Percentiles rank a stretch among this genome's conserved stretches.
These are phyloP conservation scores for Closterium sp. DNA, from an alignment of 139 green algal species.

Conservation along the genomic window DNA sequence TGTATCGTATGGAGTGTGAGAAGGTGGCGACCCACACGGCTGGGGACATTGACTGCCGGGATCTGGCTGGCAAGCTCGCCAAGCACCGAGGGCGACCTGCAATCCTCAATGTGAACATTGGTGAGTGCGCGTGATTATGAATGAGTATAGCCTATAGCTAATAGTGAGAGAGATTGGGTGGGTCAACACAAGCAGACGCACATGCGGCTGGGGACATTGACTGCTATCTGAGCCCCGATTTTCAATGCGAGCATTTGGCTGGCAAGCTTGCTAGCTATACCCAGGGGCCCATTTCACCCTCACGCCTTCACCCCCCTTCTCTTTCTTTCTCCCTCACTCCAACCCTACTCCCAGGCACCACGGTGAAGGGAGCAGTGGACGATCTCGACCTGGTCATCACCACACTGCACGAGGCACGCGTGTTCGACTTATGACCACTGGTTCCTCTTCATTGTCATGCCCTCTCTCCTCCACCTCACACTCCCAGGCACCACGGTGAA, in stretches of 20 bases:
- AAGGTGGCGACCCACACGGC: conserved; percentile 74
- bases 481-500: conserved; percentile 82
- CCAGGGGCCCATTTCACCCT: too few species aligned
- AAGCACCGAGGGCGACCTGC: conserved; percentile 74
- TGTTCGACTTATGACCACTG: conserved; percentile 44
- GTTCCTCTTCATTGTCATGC: neutral
- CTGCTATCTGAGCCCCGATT: too few species aligned
- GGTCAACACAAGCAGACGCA: too few species aligned
- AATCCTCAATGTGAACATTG: conserved; percentile 97
- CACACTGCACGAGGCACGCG: neutral
- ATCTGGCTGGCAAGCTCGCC: conserved; percentile 64
- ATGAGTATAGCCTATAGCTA: neutral
- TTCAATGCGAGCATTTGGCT: too few species aligned
- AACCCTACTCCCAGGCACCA: conserved; percentile 78
- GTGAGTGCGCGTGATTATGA: neutral
- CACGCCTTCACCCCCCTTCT: too few species aligned
- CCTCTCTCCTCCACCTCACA: conserved; percentile 25
- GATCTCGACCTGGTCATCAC: conserved; percentile 45
- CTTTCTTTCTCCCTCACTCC: too few species aligned
- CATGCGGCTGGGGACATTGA: too few species aligned
- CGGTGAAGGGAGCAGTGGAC: conserved; percentile 72
- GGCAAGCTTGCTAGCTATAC: too few species aligned
- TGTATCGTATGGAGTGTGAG: conserved; percentile 88
- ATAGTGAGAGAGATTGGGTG: neutral
- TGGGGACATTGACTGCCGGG: conserved; percentile 93